Evolutionary conservation across 495 filamentous ascomycete genomes (phyloP).

Genomic region (Cairneyella variabilis): DNA sequence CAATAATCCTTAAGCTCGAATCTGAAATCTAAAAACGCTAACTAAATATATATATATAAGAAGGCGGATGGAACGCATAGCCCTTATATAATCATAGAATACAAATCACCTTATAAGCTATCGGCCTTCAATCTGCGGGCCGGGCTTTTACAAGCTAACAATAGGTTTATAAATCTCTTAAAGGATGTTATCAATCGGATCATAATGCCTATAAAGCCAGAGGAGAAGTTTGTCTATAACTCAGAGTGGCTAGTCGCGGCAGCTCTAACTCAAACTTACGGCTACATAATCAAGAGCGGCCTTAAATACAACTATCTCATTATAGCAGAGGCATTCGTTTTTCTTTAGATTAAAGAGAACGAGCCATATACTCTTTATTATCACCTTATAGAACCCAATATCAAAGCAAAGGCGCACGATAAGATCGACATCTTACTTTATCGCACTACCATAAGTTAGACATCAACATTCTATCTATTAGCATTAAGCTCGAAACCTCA

Average conservation of each 20-base stretch:
- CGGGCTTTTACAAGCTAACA: constrained; percentile 17
- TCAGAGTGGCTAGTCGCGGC: constrained; percentile 23
- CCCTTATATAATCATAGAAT: constrained; percentile 28
- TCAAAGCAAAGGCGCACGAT: constrained; percentile 23
- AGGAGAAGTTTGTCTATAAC: constrained; percentile 22
- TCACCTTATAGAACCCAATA: constrained; percentile 32
- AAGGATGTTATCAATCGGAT: constrained; percentile 21
- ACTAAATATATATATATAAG: constrained; percentile 21
- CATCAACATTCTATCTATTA: constrained; percentile 19
- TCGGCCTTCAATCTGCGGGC: constrained; percentile 23
- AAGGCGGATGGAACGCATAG: constrained; percentile 18
- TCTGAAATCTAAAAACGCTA: constrained; percentile 9
- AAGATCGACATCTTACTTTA: constrained; percentile 16
- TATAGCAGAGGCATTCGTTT: constrained; percentile 30
- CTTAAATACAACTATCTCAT: constrained; percentile 32
- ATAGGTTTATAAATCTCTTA: constrained; percentile 21
- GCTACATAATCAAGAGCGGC: constrained; percentile 30
- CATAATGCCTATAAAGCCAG: constrained; percentile 21
- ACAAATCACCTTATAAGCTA: constrained; percentile 37
- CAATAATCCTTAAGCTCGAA: constrained; percentile 18
- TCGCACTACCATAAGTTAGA: constrained; percentile 22
- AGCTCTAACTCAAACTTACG: constrained; percentile 27
- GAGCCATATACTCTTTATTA: constrained; percentile 37
- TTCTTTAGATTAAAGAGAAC: constrained; percentile 31
- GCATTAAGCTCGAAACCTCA: constrained; percentile 22